Conservation (phyloP, 2,329 filamentous ascomycete genomes). For the Cryphonectria carpinicola region DNA sequence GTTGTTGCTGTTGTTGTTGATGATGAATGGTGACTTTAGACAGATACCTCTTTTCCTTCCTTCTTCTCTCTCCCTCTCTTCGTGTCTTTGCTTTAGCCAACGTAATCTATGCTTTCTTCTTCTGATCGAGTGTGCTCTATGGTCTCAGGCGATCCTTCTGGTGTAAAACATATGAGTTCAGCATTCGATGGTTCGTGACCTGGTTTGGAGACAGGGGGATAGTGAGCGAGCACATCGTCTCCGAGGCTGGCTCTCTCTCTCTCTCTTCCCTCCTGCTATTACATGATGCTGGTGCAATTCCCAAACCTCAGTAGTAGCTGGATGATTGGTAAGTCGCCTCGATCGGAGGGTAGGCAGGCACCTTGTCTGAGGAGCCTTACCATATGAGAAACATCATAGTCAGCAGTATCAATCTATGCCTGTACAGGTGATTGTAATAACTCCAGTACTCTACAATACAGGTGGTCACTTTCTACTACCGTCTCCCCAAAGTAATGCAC, state of each 20-base stretch:
- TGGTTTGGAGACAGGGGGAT: too few species aligned
- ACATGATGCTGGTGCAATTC: too few species aligned
- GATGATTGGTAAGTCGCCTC: too few species aligned
- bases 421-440: slow-evolving; percentile 17
- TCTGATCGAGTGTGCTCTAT: not conserved
- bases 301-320: too few species aligned
- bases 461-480: slow-evolving; percentile 23
- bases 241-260: too few species aligned
- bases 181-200: too few species aligned
- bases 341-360: too few species aligned
- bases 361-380: not conserved
- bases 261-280: too few species aligned
- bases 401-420: slow-evolving; percentile 15
- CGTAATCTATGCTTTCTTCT: not conserved
- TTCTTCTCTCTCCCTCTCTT: not conserved
- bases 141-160: too few species aligned
- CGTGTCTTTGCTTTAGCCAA: not conserved
- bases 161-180: too few species aligned
- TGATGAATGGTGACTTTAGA: slow-evolving; percentile 2
- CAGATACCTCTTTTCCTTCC: slow-evolving; percentile 8
- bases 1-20: too few species aligned
- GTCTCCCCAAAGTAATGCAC: slow-evolving; percentile 17
- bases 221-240: too few species aligned
- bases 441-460: slow-evolving; percentile 27
- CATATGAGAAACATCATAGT: not conserved